Conservation (phyloP, 1,284 basidiomycete genomes). For the Puccinia horiana region DNA sequence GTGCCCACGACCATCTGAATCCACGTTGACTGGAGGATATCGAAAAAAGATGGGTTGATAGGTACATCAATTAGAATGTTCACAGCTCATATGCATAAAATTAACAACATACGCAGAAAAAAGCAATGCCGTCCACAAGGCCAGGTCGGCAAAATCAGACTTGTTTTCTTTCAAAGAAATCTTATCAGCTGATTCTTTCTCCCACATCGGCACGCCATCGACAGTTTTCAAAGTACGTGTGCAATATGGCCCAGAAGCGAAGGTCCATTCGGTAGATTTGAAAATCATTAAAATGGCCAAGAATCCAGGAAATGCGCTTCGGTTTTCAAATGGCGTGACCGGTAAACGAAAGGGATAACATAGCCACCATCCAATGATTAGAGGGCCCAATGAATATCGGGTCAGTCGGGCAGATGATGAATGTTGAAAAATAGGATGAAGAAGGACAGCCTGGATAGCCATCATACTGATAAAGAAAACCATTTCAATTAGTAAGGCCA, state of each 20-base stretch:
- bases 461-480: not conserved
- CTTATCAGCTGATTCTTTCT: not conserved
- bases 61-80: not conserved
- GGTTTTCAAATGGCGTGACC: not conserved
- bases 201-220: constrained; percentile 7
- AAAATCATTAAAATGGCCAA: not conserved
- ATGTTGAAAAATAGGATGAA: constrained; percentile 8
- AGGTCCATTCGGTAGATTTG: constrained; percentile 30
- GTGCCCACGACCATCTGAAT: constrained; percentile 15
- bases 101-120: not conserved
- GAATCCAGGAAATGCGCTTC: not conserved
- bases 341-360: not conserved
- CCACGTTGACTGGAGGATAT: constrained; percentile 13
- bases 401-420: not conserved
- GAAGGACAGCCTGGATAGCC: not conserved
- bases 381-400: not conserved
- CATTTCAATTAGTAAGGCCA: not conserved
- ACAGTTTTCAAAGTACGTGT: not conserved
- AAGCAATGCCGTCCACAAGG: not conserved
- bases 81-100: not conserved
- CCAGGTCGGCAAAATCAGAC: not conserved
- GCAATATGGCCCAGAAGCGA: constrained; percentile 4
- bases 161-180: not conserved
- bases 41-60: not conserved
- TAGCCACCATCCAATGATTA: constrained; percentile 15